These are phyloP conservation scores for Bipolaris victoriae DNA, from an alignment of 2,329 filamentous ascomycete genomes.

Conservation along the genomic window DNA sequence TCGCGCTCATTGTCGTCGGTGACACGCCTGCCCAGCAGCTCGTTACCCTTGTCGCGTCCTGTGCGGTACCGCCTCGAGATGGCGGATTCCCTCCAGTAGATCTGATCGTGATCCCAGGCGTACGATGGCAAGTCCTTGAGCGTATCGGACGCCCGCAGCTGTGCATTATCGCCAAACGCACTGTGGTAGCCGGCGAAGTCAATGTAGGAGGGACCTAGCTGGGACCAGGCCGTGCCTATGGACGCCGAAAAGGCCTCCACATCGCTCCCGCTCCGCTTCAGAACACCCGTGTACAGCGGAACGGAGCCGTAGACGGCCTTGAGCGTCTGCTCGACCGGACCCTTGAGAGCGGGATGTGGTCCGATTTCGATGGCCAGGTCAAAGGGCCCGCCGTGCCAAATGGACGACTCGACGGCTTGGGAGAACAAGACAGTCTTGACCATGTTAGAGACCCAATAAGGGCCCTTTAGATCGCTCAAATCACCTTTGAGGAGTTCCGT, in stretches of 20 bases:
- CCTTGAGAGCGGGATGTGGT: slow-evolving; percentile 53
- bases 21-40: no score
- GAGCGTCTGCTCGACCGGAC: slow-evolving; percentile 7
- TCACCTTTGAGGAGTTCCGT: background rate
- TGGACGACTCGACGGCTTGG: background rate
- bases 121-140: background rate
- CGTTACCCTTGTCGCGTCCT: no score
- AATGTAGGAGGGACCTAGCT: no score
- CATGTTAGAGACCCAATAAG: slow-evolving; percentile 17
- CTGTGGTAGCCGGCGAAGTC: no score
- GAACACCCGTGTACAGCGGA: slow-evolving; percentile 6
- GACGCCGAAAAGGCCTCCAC: slow-evolving; percentile 25
- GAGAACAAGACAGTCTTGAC: slow-evolving; percentile 7
- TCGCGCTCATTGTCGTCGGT: background rate
- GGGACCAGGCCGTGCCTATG: slow-evolving; percentile 16
- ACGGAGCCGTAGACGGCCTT: background rate
- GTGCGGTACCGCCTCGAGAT: background rate
- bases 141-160: no score
- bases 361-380: slow-evolving; percentile 50
- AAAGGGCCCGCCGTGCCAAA: background rate
- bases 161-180: no score
- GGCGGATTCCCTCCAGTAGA: slow-evolving; percentile 1
- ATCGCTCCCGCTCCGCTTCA: slow-evolving; percentile 18
- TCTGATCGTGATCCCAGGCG: background rate
- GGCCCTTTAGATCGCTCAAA: background rate